Base-by-base conservation (phyloP, 306 rosid species). In the Luffa acutangula region DNA sequence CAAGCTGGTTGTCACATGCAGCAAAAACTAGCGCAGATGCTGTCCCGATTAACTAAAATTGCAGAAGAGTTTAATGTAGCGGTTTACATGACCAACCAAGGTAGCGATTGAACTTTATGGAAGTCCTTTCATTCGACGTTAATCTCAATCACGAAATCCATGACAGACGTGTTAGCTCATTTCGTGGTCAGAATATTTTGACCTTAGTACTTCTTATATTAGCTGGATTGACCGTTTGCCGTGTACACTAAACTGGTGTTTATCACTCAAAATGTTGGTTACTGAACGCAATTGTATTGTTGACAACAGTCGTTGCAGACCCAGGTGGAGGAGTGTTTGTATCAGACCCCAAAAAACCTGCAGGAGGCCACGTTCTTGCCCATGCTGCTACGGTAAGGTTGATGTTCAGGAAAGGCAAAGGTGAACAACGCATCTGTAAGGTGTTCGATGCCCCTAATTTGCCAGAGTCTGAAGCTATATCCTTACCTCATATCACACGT, bases 401-500 rank as follows among this genome's bases (percentile, higher is more conserved):
- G 81, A 91, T 89, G 93, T 95, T 92, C 86, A 89, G 99, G 87
- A 93, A 95, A 84, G 99, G 99, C 71, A 95, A 95, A 86, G 97
- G 99, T 3, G 99, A 93, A 21, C 99, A 95, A 76, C 97, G 99
- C 36, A 84, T 93, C 78, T 93, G 99, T 89, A 91, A 95, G 87
- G 93, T 93, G 82, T 95, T 89, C 80, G 99, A 95, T 31, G 97
- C 97, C 63, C 99, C 99, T 64, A 92, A 95, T 84, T 86, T 90
- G 82, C 96, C 97, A 18, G 99, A 95, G 87, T 90, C 97, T 20
- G 98, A 95, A 95, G 97, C 98, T 78, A 95, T 91, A 95, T 95
- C 99, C 99, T 92, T 91, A 14, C 31, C 63, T 37, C 49, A 59
- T 66, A 57, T 6, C 43, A 25, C 43, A 25, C 51, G 17, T 59